Evolutionary conservation across 2,329 filamentous ascomycete genomes (phyloP).

Genomic region (Rhytidhysteron rufulum): DNA sequence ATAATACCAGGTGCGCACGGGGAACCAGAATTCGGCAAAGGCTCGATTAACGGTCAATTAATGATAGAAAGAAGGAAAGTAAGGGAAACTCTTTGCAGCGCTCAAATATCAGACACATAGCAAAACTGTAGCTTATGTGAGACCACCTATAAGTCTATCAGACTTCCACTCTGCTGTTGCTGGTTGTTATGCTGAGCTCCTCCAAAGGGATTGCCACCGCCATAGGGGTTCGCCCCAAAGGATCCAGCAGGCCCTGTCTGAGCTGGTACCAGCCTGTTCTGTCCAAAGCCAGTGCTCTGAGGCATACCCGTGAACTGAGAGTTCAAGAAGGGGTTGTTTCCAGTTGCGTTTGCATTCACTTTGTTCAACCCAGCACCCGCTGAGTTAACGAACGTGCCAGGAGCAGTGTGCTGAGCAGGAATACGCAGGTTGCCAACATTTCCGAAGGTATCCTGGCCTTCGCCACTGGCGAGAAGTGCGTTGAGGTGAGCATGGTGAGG

Average conservation of each 20-base stretch:
- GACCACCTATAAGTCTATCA: conserved; percentile 57
- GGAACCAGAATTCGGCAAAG: conserved; percentile 1
- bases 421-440: conserved; percentile 96
- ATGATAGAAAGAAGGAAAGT: conserved; percentile 7
- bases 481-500: conserved; percentile 73
- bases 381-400: conserved; percentile 94
- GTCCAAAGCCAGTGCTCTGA: conserved; percentile 35
- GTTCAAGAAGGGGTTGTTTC: conserved; percentile 85
- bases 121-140: neutral
- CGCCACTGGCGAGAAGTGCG: conserved; percentile 76
- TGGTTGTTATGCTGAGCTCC: conserved; percentile 33
- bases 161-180: conserved; percentile 49
- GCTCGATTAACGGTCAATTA: conserved; percentile 6
- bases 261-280: conserved; percentile 43
- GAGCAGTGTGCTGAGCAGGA: conserved; percentile 92
- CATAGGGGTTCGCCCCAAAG: conserved; percentile 43
- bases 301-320: conserved; percentile 73
- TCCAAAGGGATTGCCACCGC: conserved; percentile 54
- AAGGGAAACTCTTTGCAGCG: conserved; percentile 5
- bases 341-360: conserved; percentile 64
- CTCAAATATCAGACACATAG: too few species aligned
- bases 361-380: conserved; percentile 75
- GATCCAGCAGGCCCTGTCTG: conserved; percentile 49
- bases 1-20: conserved; percentile 1
- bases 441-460: conserved; percentile 95